Conservation (phyloP, 768 basidiomycete genomes). For the Phlebiopsis gigantea region DNA sequence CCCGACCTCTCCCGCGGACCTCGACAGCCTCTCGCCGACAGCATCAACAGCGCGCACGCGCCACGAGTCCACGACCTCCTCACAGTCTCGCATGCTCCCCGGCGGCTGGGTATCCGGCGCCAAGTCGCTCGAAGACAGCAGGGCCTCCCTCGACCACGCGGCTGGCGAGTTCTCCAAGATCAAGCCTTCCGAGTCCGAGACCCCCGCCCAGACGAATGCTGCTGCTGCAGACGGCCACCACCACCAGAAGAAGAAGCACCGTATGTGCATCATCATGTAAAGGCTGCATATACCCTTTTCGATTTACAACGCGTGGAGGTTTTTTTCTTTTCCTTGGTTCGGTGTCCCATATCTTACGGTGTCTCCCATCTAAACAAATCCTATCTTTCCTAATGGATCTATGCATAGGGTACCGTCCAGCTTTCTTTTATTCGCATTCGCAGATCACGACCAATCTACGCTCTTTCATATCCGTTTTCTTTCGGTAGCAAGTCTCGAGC, state of each 20-base stretch:
- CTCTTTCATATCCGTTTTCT: background rate
- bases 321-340: background rate
- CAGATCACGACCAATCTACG: background rate
- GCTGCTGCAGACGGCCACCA: slow-evolving; percentile 16
- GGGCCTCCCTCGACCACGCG: slow-evolving; percentile 43
- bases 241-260: slow-evolving; percentile 13
- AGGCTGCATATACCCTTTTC: background rate
- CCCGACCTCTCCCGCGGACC: slow-evolving; percentile 13
- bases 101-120: slow-evolving; percentile 43
- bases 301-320: background rate
- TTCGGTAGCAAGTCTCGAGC: background rate
- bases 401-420: background rate
- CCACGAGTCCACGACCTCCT: slow-evolving; percentile 49
- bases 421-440: background rate
- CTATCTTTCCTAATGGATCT: slow-evolving; percentile 4
- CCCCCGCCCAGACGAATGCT: slow-evolving; percentile 17
- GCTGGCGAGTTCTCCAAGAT: slow-evolving; percentile 39
- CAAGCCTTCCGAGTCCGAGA: slow-evolving; percentile 11
- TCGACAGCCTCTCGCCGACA: slow-evolving; percentile 12
- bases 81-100: slow-evolving; percentile 44
- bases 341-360: background rate
- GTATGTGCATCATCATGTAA: slow-evolving; percentile 27
- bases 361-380: background rate
- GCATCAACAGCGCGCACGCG: slow-evolving; percentile 26
- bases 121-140: slow-evolving; percentile 36